Evolutionary conservation across 495 filamentous ascomycete genomes (phyloP).

Genomic region (Penicillium steckii): DNA sequence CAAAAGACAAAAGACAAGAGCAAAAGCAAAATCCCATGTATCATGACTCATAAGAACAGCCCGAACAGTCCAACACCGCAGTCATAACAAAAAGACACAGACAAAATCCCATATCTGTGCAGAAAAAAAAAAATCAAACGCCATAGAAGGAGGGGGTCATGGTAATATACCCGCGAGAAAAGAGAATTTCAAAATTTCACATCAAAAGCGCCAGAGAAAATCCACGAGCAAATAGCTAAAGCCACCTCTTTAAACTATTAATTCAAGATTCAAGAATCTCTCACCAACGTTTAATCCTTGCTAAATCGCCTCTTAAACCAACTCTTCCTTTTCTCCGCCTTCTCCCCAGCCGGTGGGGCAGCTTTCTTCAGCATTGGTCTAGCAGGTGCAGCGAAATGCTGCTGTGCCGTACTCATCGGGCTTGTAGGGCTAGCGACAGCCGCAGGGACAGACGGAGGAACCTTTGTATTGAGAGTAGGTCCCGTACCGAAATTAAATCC

Average conservation of each 20-base stretch:
- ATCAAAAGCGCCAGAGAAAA: constrained; percentile 8
- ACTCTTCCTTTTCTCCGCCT: constrained; percentile 73
- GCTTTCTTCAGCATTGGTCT: not conserved
- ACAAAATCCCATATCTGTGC: constrained; percentile 3
- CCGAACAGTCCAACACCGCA: not conserved
- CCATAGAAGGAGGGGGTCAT: constrained; percentile 5
- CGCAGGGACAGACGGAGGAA: constrained; percentile 1
- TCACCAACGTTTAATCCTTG: constrained; percentile 49
- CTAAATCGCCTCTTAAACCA: constrained; percentile 85
- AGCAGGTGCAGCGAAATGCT: not conserved
- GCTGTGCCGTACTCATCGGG: not conserved
- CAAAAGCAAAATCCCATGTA: constrained; percentile 18
- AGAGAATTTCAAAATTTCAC: not conserved
- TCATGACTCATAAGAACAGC: constrained; percentile 20
- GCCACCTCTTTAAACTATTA: too few species aligned
- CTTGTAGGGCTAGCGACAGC: constrained; percentile 5
- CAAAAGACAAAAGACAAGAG: constrained; percentile 20
- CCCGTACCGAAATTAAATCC: constrained; percentile 50
- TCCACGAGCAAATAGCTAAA: constrained; percentile 4
- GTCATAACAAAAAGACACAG: too few species aligned
- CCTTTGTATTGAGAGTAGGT: constrained; percentile 25
- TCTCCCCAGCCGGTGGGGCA: not conserved
- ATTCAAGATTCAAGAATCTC: too few species aligned
- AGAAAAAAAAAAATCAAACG: not conserved
- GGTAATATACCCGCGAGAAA: constrained; percentile 5